Base-by-base conservation (phyloP, 2,329 filamentous ascomycete species). In the Aspergillus brasiliensis region DNA sequence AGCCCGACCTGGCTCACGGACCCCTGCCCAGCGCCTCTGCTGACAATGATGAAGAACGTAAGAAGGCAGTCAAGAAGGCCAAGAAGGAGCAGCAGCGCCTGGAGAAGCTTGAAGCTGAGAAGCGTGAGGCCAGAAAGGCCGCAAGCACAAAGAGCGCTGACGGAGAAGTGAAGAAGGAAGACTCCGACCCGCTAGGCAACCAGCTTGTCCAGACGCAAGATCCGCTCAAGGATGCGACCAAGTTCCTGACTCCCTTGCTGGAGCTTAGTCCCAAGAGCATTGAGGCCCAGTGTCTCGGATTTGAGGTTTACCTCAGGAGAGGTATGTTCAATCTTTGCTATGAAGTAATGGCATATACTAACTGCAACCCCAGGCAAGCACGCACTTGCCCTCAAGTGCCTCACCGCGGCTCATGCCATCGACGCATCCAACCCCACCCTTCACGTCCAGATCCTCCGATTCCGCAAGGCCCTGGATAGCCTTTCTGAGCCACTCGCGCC, bases 61-160 rank as follows among this genome's bases (percentile, higher is more conserved):
- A 94, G 81, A 96, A 94, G 81, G 91, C 91, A 0, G 83, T 89
- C 27, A 96, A 96, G 81, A 97, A 96, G 80, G 91, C 92, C 0
- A 91, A 89, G 78, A 95, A 91, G 74, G 91, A 94, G 69, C 87
- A 86, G 23, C 85, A 88, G 65, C 87, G 85, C 67, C 81, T 89
- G 34, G 90, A 93, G 75, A 88, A 91, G 70, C 89, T 91, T 66
- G 91, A 92, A 42, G 88, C 89, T 25, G 91, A 92, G 66, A 91
- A 91, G 81, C 89, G 89, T 65, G 92, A 96, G 65, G 91, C 92
- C 6, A 92, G 96, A 75, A 94, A 92, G 80, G 83, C 85, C 25
- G 82, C 84, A 31, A 85, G 84, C 42, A 85, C 84, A 25, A 90
- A 88, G 61, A 80, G 82, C 59, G 65, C 71, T 17, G 77, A 80